phyloP scores from a whole-genome alignment of 1,284 basidiomycete species.

The Leccinum griseonigrum region DNA sequence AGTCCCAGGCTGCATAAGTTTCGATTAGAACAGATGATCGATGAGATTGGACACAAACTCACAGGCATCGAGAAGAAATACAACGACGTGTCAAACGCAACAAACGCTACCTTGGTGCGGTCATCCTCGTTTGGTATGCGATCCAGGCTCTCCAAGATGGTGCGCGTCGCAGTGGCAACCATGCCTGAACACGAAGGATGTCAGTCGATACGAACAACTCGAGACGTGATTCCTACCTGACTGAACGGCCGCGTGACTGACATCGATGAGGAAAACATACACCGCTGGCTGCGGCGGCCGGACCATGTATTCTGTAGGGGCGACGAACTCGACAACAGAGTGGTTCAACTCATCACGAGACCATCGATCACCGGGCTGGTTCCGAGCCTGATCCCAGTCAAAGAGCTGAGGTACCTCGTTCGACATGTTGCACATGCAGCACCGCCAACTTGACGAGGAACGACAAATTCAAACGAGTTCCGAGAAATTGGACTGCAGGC shows the following conservation, averaged over 20 bases:
- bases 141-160: conserved; percentile 93
- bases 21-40: background rate
- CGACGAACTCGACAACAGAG: conserved; percentile 93
- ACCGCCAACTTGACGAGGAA: conserved; percentile 75
- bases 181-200: conserved; percentile 59
- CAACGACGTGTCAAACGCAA: conserved; percentile 90
- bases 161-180: conserved; percentile 96
- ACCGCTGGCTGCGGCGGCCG: conserved; percentile 97
- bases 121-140: conserved; percentile 94
- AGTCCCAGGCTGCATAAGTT: conserved; percentile 59
- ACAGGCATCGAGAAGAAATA: conserved; percentile 96
- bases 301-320: conserved; percentile 99
- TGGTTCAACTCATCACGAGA: conserved; percentile 91
- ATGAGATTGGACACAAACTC: conserved; percentile 26
- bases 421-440: conserved; percentile 98
- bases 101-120: conserved; percentile 90
- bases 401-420: conserved; percentile 99
- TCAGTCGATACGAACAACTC: background rate
- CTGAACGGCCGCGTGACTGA: conserved; percentile 89
- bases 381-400: conserved; percentile 95
- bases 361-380: conserved; percentile 96
- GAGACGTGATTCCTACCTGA: conserved; percentile 49
- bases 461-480: conserved; percentile 8
- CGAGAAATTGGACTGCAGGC: background rate
- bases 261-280: conserved; percentile 97